These are phyloP conservation scores for Chimonanthus salicifolius DNA, from an alignment of 164 flowering plant genomes.

Conservation along the genomic window DNA sequence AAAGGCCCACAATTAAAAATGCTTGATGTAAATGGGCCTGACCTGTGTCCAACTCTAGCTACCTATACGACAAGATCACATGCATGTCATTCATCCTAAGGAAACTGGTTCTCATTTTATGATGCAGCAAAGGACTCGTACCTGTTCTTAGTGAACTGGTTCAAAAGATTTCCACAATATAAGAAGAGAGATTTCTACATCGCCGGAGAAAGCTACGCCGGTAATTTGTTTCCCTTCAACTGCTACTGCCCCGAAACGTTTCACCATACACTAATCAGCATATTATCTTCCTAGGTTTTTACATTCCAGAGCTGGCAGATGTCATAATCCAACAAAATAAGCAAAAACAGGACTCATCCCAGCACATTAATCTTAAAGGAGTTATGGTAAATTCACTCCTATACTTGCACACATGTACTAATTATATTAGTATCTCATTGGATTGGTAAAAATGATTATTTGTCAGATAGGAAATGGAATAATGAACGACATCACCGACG, in stretches of 20 bases:
- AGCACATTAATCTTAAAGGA: neutral
- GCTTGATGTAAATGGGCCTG: too few species aligned
- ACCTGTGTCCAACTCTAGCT: too few species aligned
- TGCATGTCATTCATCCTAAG: neutral
- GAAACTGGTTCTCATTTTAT: neutral
- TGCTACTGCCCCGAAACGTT: too few species aligned
- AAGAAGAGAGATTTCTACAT: constrained; percentile 6
- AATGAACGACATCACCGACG: constrained; percentile 28
- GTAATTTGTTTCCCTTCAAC: neutral
- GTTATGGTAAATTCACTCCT: neutral
- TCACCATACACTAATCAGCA: too few species aligned
- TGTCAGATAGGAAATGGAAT: constrained; percentile 4
- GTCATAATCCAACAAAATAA: constrained; percentile 2
- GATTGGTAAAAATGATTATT: neutral
- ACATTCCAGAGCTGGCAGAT: constrained; percentile 5
- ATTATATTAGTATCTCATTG: neutral
- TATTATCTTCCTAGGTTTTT: neutral
- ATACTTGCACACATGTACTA: neutral
- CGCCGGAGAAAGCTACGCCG: constrained; percentile 9
- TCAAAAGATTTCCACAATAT: constrained; percentile 6
- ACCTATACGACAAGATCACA: neutral
- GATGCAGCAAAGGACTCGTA: constrained; percentile 6
- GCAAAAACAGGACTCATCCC: neutral
- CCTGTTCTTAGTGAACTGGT: constrained; percentile 9
- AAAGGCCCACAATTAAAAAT: too few species aligned